These are phyloP conservation scores for Dioscorea cayenensis DNA, from an alignment of 116 monocot species.

Conservation along the genomic window DNA sequence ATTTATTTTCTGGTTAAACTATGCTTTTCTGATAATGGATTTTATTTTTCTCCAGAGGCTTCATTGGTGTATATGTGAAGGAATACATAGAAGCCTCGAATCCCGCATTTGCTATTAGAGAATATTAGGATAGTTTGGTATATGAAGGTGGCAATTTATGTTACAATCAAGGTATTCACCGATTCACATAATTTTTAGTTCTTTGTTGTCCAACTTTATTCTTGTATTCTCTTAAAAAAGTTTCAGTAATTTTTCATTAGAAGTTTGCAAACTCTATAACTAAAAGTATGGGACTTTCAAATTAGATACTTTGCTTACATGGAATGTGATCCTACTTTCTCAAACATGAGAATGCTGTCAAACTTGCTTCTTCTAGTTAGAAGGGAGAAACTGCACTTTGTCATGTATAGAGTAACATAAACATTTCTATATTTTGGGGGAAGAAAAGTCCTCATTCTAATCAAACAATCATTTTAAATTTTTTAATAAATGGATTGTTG, in stretches of 20 bases:
- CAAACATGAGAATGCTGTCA: background rate
- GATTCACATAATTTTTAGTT: background rate
- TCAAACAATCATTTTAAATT: background rate
- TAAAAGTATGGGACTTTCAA: background rate
- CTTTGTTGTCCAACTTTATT: background rate
- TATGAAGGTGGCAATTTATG: constrained; percentile 27
- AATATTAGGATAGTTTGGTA: constrained; percentile 19
- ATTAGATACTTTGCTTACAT: background rate
- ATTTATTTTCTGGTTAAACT: background rate
- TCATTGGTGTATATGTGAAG: constrained; percentile 6
- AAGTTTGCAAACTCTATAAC: background rate
- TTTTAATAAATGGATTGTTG: background rate
- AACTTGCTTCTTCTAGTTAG: no score
- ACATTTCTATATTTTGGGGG: background rate
- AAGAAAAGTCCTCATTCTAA: no score
- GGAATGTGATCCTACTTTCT: background rate
- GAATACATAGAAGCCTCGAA: constrained; percentile 19
- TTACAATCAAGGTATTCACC: constrained; percentile 19
- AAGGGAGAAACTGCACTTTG: background rate
- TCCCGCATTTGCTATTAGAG: constrained; percentile 20
- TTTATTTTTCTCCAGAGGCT: constrained; percentile 7
- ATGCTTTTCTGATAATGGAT: background rate
- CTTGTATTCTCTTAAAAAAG: background rate
- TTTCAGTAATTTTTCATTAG: background rate
- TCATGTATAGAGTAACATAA: background rate